Conservation (phyloP, 2,329 filamentous ascomycete species). For the Hypoxylon sp. region DNA sequence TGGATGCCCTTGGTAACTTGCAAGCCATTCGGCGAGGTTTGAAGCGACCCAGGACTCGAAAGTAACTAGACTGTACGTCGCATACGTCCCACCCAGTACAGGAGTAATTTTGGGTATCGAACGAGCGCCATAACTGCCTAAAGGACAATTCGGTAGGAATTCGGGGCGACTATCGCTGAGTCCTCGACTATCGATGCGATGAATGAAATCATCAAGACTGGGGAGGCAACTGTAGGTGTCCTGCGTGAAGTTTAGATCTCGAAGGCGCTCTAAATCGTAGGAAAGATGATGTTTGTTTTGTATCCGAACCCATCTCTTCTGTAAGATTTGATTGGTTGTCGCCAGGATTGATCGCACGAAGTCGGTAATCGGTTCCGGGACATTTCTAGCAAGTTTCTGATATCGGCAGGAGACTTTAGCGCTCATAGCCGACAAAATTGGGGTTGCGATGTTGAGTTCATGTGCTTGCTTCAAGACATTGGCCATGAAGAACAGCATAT, state of each 20-base stretch:
- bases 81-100: neutral
- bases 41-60: constrained; percentile 63
- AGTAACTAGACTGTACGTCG: constrained; percentile 48
- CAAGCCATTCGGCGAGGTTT: constrained; percentile 12
- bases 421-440: constrained; percentile 56
- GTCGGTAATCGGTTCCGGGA: neutral
- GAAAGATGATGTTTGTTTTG: neutral
- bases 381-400: constrained; percentile 53
- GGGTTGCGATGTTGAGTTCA: constrained; percentile 31
- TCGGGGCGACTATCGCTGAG: neutral
- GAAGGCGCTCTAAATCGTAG: constrained; percentile 6
- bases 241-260: neutral
- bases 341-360: constrained; percentile 10
- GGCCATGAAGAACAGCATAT: constrained; percentile 62
- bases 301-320: constrained; percentile 17
- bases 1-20: neutral
- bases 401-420: constrained; percentile 60
- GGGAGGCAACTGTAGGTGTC: constrained; percentile 8
- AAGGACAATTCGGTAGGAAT: neutral
- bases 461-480: constrained; percentile 50
- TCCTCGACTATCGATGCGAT: neutral
- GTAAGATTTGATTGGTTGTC: constrained; percentile 1
- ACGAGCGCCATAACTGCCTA: neutral
- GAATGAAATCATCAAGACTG: constrained; percentile 11
- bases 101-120: neutral